phyloP scores from a whole-genome alignment of 371 early-diverging fungal species.

The Smittium culicis region DNA sequence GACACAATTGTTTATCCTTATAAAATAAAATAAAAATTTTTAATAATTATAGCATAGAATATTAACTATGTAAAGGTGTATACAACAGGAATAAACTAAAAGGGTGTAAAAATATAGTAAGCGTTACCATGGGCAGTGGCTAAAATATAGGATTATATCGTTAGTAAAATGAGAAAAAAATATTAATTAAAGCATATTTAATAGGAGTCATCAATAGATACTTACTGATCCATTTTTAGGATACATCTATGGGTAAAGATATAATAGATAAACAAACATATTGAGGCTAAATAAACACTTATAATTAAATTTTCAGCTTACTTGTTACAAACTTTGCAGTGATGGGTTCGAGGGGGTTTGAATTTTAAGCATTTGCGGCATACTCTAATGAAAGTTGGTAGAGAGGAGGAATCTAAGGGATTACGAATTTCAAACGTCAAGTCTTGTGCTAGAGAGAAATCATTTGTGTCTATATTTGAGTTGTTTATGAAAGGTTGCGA shows the following conservation, averaged over 20 bases:
- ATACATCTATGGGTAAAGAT: no score
- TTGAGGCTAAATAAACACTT: no score
- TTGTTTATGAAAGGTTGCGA: no score
- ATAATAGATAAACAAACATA: no score
- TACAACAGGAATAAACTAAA: no score
- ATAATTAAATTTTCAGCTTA: no score
- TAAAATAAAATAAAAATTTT: no score
- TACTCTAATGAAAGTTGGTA: neutral
- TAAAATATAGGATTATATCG: slow-evolving; percentile 13
- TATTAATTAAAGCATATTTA: neutral
- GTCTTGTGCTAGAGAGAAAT: no score
- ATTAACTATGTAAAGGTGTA: no score
- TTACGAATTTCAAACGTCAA: no score
- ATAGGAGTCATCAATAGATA: neutral
- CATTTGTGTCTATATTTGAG: no score
- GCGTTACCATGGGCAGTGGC: slow-evolving; percentile 43
- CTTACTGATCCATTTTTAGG: slow-evolving; percentile 56
- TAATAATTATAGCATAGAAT: no score
- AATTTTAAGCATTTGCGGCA: neutral
- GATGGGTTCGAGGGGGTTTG: neutral
- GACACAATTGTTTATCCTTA: slow-evolving; percentile 58
- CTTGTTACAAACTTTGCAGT: neutral
- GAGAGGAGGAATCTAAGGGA: neutral
- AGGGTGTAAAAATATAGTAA: neutral
- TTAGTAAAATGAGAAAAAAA: neutral